Base-by-base conservation (phyloP, 2,329 filamentous ascomycete genomes). In the Magnaporthiopsis incrustans region DNA sequence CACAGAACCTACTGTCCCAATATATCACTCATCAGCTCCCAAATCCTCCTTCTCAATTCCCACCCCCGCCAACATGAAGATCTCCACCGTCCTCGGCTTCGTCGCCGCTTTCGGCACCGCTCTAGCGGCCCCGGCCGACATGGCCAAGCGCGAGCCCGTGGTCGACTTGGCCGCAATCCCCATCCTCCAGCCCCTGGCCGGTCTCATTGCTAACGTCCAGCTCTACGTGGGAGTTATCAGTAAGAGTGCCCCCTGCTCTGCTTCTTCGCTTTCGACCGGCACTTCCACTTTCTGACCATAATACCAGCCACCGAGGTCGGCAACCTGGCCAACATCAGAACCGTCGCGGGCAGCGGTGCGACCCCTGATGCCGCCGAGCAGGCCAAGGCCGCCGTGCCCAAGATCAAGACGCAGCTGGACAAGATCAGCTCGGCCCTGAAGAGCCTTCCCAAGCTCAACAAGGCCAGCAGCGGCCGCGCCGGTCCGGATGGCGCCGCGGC, bases 71-170 rank as follows among this genome's bases (percentile, higher is more conserved):
- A 61, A 11, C 8, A 61, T 61, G 60, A 61, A 61, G 33, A 18
- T 33, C 10, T 27, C n/a, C 12, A 61, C 60, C n/a, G 5, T 61
- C 35, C n/a, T 61, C 44, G 27, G 30, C 35, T 27, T 61, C 12
- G 12, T 61, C 59, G 25, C 35, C 26, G 38, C 60, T 35, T 44
- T 53, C 60, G 27, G 60, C 60, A 44, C 27, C 33, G 60, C 60
- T 30, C 27, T 61, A 22, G 32, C 60, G 10, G 60, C 60, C 18
- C 35, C 35, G 10, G 14, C 35, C 25, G 10, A 8, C 5, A 35
- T n/a, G 58, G 25, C 32, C 11, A 30, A 60, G 27, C 14, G 30
- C 30, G 58, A 30, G 22, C 30, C 30, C 30, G 5, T 27, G 27
- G 58, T 30, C 8, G 35, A 35, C 30, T 11, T 33, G 32, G 30